Base-by-base conservation (phyloP, 75 land plant species). In the Picea glauca region DNA sequence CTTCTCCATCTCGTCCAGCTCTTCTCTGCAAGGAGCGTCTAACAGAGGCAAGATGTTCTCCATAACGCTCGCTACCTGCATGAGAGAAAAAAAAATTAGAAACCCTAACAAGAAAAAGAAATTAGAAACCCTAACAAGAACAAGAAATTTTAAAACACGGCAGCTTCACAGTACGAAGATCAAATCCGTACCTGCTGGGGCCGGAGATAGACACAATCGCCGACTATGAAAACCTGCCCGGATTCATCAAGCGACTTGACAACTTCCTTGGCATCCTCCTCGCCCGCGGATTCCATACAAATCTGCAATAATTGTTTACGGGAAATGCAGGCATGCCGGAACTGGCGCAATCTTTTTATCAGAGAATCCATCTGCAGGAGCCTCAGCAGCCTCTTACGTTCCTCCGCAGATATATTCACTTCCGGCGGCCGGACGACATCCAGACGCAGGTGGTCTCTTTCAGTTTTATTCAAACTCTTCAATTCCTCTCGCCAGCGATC, bases 161-260 rank as follows among this genome's bases (percentile, higher is more conserved):
- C 8, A 50, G 11, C 56, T 50, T 9, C 17, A 50, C 15, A 78
- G 57, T 33, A 13, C 9, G 31, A 50, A 50, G 56, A 50, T 50
- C 56, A 50, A 50, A 50, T 50, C 56, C 11, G 56, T 80, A 91
- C 97, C 97, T 88, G 85, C n/a, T 94, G 85, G 0, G 97, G 94
- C 1, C 83, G 86, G n/a, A 92, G 85, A 70, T 90, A 87, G 13
- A 90, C 97, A 13, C 78, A 74, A 77, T 87, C 78, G 4, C 93
- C 87, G 35, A 90, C 74, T 62, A 87, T 86, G 82, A 94, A 78
- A 77, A 94, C 88, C 54, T 72, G 84, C 13, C 93, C 97, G 40
- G 94, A 84, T 21, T 86, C 76, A 70, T 94, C 92, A 76, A 94
- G 43, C 84, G 65, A 14, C 57, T 82, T 75, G 17, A 85, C 84